phyloP scores from a whole-genome alignment of 306 rosid genomes.

The Vigna trinervia region DNA sequence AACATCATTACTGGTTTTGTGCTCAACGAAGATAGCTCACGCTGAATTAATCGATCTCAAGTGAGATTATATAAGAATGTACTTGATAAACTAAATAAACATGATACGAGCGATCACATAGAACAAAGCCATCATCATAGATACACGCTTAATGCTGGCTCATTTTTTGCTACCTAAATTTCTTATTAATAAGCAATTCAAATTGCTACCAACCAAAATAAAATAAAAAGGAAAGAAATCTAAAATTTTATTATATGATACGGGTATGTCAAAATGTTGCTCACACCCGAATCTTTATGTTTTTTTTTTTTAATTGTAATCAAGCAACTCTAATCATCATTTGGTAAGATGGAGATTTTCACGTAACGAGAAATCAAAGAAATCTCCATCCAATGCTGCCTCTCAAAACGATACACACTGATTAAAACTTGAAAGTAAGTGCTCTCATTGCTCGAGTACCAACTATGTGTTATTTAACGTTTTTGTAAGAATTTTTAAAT shows the following conservation, averaged over 20 bases:
- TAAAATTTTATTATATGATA: no score
- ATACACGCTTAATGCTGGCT: constrained; percentile 43
- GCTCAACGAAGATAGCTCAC: constrained; percentile 41
- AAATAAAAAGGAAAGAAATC: neutral
- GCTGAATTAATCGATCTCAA: constrained; percentile 44
- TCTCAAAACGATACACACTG: constrained; percentile 10
- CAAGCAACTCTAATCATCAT: constrained; percentile 26
- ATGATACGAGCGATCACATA: constrained; percentile 2
- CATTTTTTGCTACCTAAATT: constrained; percentile 29
- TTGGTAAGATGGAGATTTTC: constrained; percentile 19
- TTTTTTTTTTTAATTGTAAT: neutral
- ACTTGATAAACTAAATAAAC: constrained; percentile 42
- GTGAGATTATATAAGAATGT: constrained; percentile 36
- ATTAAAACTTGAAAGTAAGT: constrained; percentile 14
- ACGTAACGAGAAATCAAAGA: constrained; percentile 29
- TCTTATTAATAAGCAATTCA: constrained; percentile 12
- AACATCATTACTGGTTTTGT: constrained; percentile 53
- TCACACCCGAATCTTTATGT: neutral
- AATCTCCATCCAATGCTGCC: constrained; percentile 12
- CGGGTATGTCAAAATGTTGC: constrained; percentile 15
- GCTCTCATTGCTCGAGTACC: constrained; percentile 14
- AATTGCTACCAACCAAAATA: constrained; percentile 21
- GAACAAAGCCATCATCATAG: constrained; percentile 44
- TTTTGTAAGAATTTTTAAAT: neutral
- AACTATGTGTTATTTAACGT: neutral